A percentile compares a stretch with the other conserved stretches of the same genome.
phyloP scores from a whole-genome alignment of 1,284 basidiomycete genomes.

The Ustilago vetiveriae region DNA sequence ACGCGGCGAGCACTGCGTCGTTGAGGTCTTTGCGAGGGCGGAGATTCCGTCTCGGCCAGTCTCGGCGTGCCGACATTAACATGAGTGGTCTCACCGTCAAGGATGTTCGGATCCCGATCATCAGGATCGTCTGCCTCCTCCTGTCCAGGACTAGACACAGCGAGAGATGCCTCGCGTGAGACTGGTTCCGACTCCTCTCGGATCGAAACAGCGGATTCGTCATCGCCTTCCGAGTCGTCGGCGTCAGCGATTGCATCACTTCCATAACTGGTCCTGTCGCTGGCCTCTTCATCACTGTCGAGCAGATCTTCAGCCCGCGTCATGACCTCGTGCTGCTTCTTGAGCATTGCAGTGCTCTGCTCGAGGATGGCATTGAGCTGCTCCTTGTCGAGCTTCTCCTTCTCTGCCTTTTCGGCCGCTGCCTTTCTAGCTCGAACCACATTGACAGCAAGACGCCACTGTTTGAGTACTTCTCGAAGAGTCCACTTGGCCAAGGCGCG shows the following conservation, averaged over 20 bases:
- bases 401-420: constrained; percentile 73
- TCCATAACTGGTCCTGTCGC: constrained; percentile 39
- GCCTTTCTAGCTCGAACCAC: constrained; percentile 80
- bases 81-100: background rate
- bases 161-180: constrained; percentile 8
- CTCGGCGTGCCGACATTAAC: background rate
- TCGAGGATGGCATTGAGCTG: constrained; percentile 90
- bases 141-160: constrained; percentile 3
- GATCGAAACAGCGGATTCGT: constrained; percentile 3
- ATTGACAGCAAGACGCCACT: constrained; percentile 90
- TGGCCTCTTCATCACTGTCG: constrained; percentile 27
- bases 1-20: constrained; percentile 11
- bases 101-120: background rate
- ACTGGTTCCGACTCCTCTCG: constrained; percentile 7
- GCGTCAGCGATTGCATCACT: constrained; percentile 30
- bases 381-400: constrained; percentile 77
- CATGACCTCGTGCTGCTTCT: constrained; percentile 72
- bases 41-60: background rate
- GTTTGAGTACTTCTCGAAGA: constrained; percentile 76
- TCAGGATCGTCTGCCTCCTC: background rate
- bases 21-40: constrained; percentile 5
- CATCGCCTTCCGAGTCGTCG: constrained; percentile 21
- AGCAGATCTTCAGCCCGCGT: constrained; percentile 44
- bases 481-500: constrained; percentile 78
- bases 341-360: constrained; percentile 85